A percentile compares a stretch with the other conserved stretches of the same genome.
Conservation (phyloP, 139 green algal species). For the Chlorella vulgaris region DNA sequence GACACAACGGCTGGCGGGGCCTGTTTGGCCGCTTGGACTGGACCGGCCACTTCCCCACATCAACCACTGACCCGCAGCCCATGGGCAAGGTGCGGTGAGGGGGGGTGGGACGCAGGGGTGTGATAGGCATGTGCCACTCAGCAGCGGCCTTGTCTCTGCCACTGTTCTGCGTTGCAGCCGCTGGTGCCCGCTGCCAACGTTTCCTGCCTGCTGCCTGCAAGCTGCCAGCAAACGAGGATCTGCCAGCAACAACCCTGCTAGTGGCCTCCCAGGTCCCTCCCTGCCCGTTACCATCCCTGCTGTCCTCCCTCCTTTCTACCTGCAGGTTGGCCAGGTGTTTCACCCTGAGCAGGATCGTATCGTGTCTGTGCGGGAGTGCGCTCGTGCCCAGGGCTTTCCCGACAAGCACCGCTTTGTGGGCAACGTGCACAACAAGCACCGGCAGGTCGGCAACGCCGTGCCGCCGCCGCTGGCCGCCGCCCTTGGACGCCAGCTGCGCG, state of each 20-base stretch:
- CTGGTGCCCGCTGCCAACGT: background rate
- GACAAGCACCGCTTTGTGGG: conserved; percentile 84
- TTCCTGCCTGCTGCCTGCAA: background rate
- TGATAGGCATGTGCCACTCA: too few species aligned
- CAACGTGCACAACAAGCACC: conserved; percentile 84
- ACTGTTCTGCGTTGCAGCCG: too few species aligned
- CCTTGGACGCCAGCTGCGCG: conserved; percentile 77
- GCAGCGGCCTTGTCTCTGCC: background rate
- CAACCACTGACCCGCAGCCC: conserved; percentile 95
- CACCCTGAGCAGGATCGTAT: conserved; percentile 96
- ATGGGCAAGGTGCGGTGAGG: conserved; percentile 89
- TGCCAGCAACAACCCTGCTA: too few species aligned
- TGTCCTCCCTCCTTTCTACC: too few species aligned
- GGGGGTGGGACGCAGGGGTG: background rate
- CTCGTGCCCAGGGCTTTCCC: conserved; percentile 77
- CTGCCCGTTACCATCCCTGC: background rate
- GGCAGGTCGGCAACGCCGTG: conserved; percentile 93
- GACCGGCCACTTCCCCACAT: conserved; percentile 96
- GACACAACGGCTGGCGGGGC: conserved; percentile 96
- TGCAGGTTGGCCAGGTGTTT: conserved; percentile 91
- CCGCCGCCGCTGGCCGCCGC: conserved; percentile 85
- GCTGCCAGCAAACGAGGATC: too few species aligned
- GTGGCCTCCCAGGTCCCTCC: background rate
- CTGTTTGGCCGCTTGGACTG: conserved; percentile 94
- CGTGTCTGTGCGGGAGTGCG: conserved; percentile 94